These are phyloP conservation scores for Amanita muscaria DNA, from an alignment of 768 basidiomycete species.

Conservation along the genomic window DNA sequence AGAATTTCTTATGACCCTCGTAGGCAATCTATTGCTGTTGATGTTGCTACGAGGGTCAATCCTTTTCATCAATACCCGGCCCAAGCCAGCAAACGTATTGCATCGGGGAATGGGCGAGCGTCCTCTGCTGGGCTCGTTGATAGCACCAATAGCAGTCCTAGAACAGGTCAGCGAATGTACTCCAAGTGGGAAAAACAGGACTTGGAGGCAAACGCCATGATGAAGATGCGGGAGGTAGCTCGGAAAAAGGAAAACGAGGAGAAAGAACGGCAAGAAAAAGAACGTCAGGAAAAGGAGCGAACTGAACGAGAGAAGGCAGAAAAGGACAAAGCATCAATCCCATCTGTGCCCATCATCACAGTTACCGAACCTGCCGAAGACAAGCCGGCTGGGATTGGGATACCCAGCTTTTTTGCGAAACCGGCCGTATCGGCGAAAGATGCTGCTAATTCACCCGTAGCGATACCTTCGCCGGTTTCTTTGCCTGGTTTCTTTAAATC, in stretches of 20 bases:
- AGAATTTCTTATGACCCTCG: conserved; percentile 21
- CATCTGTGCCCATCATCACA: conserved; percentile 10
- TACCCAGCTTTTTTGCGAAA: conserved; percentile 1
- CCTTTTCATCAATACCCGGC: conserved; percentile 32
- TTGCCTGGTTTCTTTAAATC: neutral
- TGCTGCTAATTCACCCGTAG: neutral
- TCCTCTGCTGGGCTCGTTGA: conserved; percentile 37
- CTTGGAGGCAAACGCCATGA: conserved; percentile 71
- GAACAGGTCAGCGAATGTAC: conserved; percentile 30
- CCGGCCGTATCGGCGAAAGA: conserved; percentile 1
- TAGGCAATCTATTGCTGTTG: conserved; percentile 39
- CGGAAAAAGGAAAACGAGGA: conserved; percentile 36
- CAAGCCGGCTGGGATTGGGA: neutral
- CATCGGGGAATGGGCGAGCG: conserved; percentile 34
- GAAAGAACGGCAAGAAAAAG: conserved; percentile 23
- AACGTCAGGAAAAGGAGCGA: conserved; percentile 25
- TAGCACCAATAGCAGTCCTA: conserved; percentile 42
- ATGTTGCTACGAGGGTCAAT: conserved; percentile 37
- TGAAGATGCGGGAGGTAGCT: conserved; percentile 50
- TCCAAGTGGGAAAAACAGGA: conserved; percentile 88
- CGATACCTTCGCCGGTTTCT: neutral
- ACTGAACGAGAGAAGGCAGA: conserved; percentile 20
- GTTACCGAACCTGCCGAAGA: conserved; percentile 8
- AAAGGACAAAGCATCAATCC: conserved; percentile 15
- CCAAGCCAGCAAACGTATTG: conserved; percentile 24